Evolutionary conservation across 768 basidiomycete species (phyloP).

Genomic region (Leccinellum albellum): DNA sequence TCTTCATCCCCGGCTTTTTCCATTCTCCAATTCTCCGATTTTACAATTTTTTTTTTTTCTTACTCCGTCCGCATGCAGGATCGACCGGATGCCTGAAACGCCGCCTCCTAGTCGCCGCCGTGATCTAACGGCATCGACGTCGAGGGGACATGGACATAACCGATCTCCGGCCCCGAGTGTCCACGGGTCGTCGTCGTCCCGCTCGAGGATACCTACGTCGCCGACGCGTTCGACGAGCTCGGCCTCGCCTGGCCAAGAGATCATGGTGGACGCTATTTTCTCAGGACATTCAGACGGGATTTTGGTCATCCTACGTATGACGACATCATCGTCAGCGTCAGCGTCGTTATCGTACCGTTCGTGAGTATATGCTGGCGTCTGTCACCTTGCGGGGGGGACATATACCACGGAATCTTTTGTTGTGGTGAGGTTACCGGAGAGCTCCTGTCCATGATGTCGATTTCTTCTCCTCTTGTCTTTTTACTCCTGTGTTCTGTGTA

Average conservation of each 20-base stretch:
- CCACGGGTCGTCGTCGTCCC: not conserved
- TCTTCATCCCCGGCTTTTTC: not conserved
- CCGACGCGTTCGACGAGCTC: not conserved
- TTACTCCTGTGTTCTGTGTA: not conserved
- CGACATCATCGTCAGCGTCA: slow-evolving; percentile 22
- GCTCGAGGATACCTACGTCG: slow-evolving; percentile 9
- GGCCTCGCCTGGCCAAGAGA: slow-evolving; percentile 28
- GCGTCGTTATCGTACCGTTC: not conserved
- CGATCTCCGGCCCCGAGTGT: slow-evolving; percentile 4
- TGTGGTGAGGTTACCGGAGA: not conserved
- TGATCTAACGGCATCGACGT: slow-evolving; percentile 17
- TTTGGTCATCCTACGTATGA: slow-evolving; percentile 69
- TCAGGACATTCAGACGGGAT: slow-evolving; percentile 84
- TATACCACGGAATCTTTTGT: not conserved
- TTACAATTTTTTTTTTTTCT: slow-evolving; percentile 4
- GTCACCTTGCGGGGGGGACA: not conserved
- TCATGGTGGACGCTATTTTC: slow-evolving; percentile 75
- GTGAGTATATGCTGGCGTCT: not conserved
- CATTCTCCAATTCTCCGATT: not conserved
- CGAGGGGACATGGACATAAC: slow-evolving; percentile 8
- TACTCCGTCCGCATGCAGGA: slow-evolving; percentile 12
- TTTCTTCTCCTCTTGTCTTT: not conserved
- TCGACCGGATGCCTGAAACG: slow-evolving; percentile 25
- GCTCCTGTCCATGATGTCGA: not conserved
- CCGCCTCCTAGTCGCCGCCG: slow-evolving; percentile 30